phyloP scores from a whole-genome alignment of 139 green algal genomes.

The Coelastrella sp. region DNA sequence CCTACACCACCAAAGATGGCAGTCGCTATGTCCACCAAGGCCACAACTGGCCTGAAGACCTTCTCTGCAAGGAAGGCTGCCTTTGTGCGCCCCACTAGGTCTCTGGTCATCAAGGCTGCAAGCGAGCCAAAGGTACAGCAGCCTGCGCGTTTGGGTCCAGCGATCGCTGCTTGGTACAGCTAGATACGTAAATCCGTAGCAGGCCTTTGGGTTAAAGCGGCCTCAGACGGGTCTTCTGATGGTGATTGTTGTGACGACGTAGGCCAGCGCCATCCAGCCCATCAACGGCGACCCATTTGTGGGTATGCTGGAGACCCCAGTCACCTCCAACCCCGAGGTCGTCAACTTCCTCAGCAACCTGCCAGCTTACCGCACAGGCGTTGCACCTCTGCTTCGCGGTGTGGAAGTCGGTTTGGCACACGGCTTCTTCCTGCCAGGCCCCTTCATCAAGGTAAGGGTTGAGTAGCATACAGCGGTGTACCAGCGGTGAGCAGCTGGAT shows the following conservation, averaged over 20 bases:
- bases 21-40: constrained; percentile 6
- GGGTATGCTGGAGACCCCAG: constrained; percentile 96
- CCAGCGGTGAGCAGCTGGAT: neutral
- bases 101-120: constrained; percentile 35
- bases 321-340: constrained; percentile 94
- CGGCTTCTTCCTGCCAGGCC: constrained; percentile 94
- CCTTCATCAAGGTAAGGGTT: constrained; percentile 93
- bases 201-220: neutral
- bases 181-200: neutral
- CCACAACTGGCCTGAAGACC: neutral
- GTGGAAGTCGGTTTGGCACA: constrained; percentile 98
- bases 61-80: constrained; percentile 4
- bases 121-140: constrained; percentile 41
- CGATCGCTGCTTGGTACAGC: neutral
- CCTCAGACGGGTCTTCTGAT: neutral
- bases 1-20: neutral
- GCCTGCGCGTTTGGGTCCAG: neutral
- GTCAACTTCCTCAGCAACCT: constrained; percentile 95
- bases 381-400: constrained; percentile 93
- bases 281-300: constrained; percentile 98
- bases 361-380: constrained; percentile 95
- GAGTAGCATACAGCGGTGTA: neutral
- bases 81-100: constrained; percentile 30
- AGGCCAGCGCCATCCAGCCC: constrained; percentile 89
- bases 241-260: constrained; percentile 12